Base-by-base conservation (phyloP, 192 early-diverging fungal species). In the Phlyctochytrium bullatum region DNA sequence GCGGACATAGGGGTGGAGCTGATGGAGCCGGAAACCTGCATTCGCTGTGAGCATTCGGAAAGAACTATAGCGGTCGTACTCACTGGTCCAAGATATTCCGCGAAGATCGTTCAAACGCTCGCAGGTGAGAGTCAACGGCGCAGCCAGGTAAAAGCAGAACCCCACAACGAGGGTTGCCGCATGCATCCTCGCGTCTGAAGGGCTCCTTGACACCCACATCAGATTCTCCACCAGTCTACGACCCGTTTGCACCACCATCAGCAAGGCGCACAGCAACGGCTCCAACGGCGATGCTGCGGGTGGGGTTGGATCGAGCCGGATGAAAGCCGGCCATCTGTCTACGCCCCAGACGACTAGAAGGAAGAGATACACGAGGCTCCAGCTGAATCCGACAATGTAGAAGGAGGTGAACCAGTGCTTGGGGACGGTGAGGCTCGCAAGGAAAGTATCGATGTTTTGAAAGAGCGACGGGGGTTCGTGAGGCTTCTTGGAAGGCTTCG, bases 351-450 rank as follows among this genome's bases (percentile, higher is more conserved):
- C 35, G 35, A 50, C 3, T 6, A 52, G 61, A n/a, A 62, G 31
- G 57, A 23, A 1, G 24, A 73, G 29, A 17, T 69, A 3, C n/a
- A n/a, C 52, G 24, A 33, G 14, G 10, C 29, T 58, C 76, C 67
- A 71, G 4, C 61, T 25, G 2, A 67, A 31, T 10, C 61, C 76
- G 1, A 78, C n/a, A 1, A 60, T 27, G 69, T 78, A 78, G 52
- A 78, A 78, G 59, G 76, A 73, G 29, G 30, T 31, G 59, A 78
- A 78, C 25, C 35, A 66, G 23, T 20, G 28, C 52, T 76, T 76
- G 47, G 62, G 75, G 16, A 76, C 75, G 33, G 51, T 51, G 1
- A 67, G 53, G 6, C 23, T 30, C 6, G 61, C 63, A n/a, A 64
- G 4, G 50, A 54, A n/a, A 59, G 27, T 10, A 33, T n/a, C 4